These are phyloP conservation scores for Rhizopogon sp. DNA, from an alignment of 768 basidiomycete species.

Conservation along the genomic window DNA sequence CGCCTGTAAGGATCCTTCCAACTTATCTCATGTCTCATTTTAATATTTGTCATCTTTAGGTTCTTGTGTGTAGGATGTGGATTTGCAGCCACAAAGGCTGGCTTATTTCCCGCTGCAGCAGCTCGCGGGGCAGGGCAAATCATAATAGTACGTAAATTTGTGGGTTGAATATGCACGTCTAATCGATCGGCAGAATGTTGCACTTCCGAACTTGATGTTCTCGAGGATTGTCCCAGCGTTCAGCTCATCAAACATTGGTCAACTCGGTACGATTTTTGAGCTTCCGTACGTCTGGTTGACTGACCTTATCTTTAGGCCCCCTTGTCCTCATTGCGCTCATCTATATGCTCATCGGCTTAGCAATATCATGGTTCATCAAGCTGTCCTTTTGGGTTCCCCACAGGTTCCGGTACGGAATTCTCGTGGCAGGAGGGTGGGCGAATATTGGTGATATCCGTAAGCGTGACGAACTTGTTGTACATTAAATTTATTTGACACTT, in stretches of 20 bases:
- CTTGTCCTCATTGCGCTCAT: conserved; percentile 55
- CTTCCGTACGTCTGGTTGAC: neutral
- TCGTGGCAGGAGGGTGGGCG: conserved; percentile 65
- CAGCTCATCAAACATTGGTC: conserved; percentile 46
- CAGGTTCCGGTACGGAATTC: conserved; percentile 65
- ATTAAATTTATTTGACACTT: neutral
- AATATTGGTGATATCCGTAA: conserved; percentile 70
- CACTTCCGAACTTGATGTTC: conserved; percentile 55
- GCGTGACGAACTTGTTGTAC: conserved; percentile 13
- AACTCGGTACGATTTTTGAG: conserved; percentile 39
- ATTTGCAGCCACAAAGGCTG: conserved; percentile 53
- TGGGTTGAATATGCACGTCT: neutral
- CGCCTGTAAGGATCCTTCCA: conserved; percentile 40
- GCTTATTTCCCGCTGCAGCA: conserved; percentile 54
- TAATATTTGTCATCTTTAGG: conserved; percentile 27
- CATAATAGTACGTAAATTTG: conserved; percentile 35
- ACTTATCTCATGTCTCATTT: conserved; percentile 1
- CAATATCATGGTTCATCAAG: conserved; percentile 49
- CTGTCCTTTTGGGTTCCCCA: conserved; percentile 75
- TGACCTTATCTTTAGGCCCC: conserved; percentile 42
- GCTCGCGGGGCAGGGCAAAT: conserved; percentile 58
- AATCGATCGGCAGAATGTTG: neutral
- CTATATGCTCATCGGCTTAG: conserved; percentile 53
- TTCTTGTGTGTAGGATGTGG: conserved; percentile 51
- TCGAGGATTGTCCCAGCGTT: conserved; percentile 70